These are phyloP conservation scores for Turritis glabra DNA, from an alignment of 345 rosid genomes.

Conservation along the genomic window DNA sequence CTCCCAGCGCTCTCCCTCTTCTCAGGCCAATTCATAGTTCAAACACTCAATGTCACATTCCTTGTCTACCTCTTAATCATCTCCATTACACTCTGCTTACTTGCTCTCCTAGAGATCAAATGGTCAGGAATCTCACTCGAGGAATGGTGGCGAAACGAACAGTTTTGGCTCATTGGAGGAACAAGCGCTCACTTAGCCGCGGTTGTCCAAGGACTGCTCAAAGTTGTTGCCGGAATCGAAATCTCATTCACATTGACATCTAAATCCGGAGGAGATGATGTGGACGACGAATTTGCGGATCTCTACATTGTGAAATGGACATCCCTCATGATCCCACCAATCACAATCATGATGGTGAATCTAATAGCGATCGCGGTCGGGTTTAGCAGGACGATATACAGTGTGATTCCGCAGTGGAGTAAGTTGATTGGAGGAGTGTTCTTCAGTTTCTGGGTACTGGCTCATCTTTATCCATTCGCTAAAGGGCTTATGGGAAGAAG, in stretches of 20 bases:
- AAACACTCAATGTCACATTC: constrained; percentile 78
- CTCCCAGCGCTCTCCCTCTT: constrained; percentile 97
- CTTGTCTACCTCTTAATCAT: constrained; percentile 74
- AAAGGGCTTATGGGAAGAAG: constrained; percentile 99
- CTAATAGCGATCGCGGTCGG: constrained; percentile 91
- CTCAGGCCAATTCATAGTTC: constrained; percentile 95
- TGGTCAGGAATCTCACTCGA: constrained; percentile 98
- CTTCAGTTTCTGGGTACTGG: constrained; percentile 98
- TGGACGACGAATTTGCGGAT: constrained; percentile 91
- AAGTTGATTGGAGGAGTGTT: constrained; percentile 86
- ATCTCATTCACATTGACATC: constrained; percentile 95
- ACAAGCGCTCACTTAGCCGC: constrained; percentile 98
- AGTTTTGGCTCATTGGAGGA: constrained; percentile 97
- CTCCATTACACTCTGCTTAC: constrained; percentile 68
- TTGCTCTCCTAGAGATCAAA: constrained; percentile 90
- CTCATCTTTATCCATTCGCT: constrained; percentile 94
- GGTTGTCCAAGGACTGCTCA: constrained; percentile 86
- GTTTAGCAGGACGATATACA: constrained; percentile 88
- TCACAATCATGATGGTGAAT: constrained; percentile 92
- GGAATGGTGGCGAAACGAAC: constrained; percentile 99
- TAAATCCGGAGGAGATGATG: constrained; percentile 85
- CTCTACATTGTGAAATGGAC: constrained; percentile 89
- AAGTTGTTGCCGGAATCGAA: constrained; percentile 94
- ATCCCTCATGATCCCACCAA: constrained; percentile 88
- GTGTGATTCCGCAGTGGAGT: constrained; percentile 89